Evolutionary conservation across 345 rosid genomes (phyloP).

Genomic region (Dipteronia dyeriana): DNA sequence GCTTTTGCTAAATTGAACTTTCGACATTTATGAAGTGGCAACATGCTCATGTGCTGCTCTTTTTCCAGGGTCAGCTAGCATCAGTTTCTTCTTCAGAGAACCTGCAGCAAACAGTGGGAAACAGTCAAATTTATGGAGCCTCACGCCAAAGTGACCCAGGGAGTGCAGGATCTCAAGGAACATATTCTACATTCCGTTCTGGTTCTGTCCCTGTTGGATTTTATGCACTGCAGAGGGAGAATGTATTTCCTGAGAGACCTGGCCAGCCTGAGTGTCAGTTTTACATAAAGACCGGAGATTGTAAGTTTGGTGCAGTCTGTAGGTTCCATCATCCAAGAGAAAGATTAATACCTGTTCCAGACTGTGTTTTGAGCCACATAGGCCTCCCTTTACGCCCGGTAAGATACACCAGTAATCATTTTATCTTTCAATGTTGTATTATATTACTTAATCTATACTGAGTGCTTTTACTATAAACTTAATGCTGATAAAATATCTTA

Average conservation of each 20-base stretch:
- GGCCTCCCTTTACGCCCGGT: conserved; percentile 97
- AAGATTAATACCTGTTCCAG: conserved; percentile 87
- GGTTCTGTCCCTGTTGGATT: conserved; percentile 71
- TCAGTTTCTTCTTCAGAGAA: conserved; percentile 87
- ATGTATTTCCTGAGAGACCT: conserved; percentile 94
- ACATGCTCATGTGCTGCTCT: conserved; percentile 16
- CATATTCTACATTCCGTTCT: conserved; percentile 58
- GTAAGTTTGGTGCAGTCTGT: conserved; percentile 97
- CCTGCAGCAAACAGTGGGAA: conserved; percentile 54
- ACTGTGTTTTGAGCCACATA: conserved; percentile 79
- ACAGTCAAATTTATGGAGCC: conserved; percentile 58
- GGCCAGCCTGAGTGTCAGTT: conserved; percentile 95
- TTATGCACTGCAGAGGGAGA: conserved; percentile 82
- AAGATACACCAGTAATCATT: conserved; percentile 33
- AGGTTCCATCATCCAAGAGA: conserved; percentile 97
- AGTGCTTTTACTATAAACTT: neutral
- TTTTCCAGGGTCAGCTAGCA: conserved; percentile 76
- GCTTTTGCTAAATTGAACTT: conserved; percentile 7
- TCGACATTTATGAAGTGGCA: conserved; percentile 20
- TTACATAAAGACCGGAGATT: conserved; percentile 98
- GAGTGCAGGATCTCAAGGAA: conserved; percentile 59
- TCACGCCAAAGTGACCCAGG: conserved; percentile 59
- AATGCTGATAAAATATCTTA: neutral
- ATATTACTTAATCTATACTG: neutral
- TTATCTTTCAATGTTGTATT: neutral